Percentiles rank a stretch among this genome's conserved stretches.
Evolutionary conservation across 257 asterid species (phyloP).

Genomic region (Plantago elongata): DNA sequence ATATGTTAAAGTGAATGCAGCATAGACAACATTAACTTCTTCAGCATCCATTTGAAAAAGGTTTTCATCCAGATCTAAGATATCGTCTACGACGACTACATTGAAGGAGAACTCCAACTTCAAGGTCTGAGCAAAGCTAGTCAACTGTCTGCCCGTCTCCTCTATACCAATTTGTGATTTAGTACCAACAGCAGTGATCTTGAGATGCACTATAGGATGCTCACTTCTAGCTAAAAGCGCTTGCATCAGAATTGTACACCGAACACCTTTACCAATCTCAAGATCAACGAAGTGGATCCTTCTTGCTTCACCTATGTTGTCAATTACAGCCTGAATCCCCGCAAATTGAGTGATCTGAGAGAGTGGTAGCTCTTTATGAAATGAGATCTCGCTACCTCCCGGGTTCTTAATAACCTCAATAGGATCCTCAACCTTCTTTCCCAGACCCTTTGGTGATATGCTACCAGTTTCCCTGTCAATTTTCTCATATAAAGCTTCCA

Average conservation of each 20-base stretch:
- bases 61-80: constrained; percentile 27
- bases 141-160: constrained; percentile 39
- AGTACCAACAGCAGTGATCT: constrained; percentile 49
- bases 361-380: constrained; percentile 40
- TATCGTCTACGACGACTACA: constrained; percentile 36
- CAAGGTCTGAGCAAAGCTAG: constrained; percentile 44
- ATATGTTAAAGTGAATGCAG: constrained; percentile 15
- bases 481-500: constrained; percentile 47
- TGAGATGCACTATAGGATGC: constrained; percentile 37
- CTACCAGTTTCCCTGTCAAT: constrained; percentile 50
- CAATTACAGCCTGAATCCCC: constrained; percentile 50
- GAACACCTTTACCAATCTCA: constrained; percentile 48
- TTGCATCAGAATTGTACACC: constrained; percentile 55
- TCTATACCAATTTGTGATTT: constrained; percentile 31
- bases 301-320: constrained; percentile 33
- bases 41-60: constrained; percentile 27
- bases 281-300: constrained; percentile 53
- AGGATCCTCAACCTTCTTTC: constrained; percentile 25
- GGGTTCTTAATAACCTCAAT: constrained; percentile 12
- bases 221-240: constrained; percentile 28
- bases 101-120: constrained; percentile 39
- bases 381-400: constrained; percentile 19
- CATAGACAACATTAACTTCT: constrained; percentile 40
- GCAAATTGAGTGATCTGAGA: constrained; percentile 45
- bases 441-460: constrained; percentile 19